phyloP scores from a whole-genome alignment of 495 filamentous ascomycete species.

The Cercophora samala region DNA sequence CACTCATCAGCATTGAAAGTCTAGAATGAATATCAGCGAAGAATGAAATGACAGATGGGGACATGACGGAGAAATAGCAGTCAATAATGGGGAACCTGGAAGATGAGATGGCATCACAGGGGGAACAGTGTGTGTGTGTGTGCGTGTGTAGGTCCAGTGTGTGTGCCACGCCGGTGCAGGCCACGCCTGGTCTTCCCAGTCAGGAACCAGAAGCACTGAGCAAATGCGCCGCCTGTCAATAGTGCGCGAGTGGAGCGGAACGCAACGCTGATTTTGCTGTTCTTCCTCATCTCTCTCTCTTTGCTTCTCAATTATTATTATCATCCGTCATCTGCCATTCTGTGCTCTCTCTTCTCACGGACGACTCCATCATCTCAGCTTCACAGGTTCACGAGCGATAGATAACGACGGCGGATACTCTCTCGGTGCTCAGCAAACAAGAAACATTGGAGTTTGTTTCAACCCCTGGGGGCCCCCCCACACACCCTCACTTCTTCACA shows the following conservation, averaged over 20 bases:
- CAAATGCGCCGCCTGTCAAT: constrained; percentile 11
- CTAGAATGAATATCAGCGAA: not conserved
- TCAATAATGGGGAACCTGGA: not conserved
- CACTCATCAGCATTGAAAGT: too few species aligned
- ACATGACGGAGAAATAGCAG: not conserved
- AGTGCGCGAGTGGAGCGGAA: constrained; percentile 17
- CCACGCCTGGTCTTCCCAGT: constrained; percentile 9
- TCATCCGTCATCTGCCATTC: too few species aligned
- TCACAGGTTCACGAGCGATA: too few species aligned
- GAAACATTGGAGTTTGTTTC: constrained; percentile 13
- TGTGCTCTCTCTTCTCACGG: not conserved
- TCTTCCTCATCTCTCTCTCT: constrained; percentile 14
- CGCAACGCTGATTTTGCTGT: constrained; percentile 20
- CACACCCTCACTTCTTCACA: not conserved
- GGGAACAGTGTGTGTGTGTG: too few species aligned
- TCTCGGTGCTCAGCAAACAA: not conserved
- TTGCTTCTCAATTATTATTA: not conserved
- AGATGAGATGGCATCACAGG: constrained; percentile 6
- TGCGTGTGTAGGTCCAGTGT: too few species aligned
- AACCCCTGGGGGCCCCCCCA: constrained; percentile 7
- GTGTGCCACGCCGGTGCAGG: constrained; percentile 15
- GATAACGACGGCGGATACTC: not conserved
- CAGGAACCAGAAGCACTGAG: constrained; percentile 17
- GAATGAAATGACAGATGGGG: not conserved
- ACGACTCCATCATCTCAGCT: too few species aligned